phyloP scores from a whole-genome alignment of 148 eudicot genomes.

The Amaranthus hypochondriacus region DNA sequence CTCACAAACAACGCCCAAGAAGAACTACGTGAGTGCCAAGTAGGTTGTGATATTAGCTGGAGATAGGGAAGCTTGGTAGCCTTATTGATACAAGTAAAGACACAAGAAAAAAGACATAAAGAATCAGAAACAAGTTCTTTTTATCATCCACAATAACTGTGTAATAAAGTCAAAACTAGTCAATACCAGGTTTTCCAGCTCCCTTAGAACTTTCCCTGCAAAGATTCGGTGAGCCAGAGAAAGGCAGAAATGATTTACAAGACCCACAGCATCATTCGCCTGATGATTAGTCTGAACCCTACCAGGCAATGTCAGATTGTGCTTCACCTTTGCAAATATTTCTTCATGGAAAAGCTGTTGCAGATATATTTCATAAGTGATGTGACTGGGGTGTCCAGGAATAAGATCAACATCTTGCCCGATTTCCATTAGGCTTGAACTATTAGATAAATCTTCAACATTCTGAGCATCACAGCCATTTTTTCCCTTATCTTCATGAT shows the following conservation, averaged over 20 bases:
- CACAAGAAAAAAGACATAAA: slow-evolving; percentile 6
- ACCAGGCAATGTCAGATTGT: slow-evolving; percentile 33
- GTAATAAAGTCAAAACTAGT: slow-evolving; percentile 4
- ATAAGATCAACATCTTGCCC: slow-evolving; percentile 26
- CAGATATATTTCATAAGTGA: slow-evolving; percentile 65
- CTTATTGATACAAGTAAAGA: slow-evolving; percentile 30
- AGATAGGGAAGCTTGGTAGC: slow-evolving; percentile 68
- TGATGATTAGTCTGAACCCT: slow-evolving; percentile 43
- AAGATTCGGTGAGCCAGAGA: slow-evolving; percentile 89
- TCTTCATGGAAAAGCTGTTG: slow-evolving; percentile 75
- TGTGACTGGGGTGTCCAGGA: slow-evolving; percentile 47
- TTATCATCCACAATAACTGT: neutral
- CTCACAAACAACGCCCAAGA: slow-evolving; percentile 77
- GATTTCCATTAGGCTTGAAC: slow-evolving; percentile 31
- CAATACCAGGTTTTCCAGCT: slow-evolving; percentile 77
- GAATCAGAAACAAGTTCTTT: neutral
- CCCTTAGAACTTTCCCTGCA: slow-evolving; percentile 62
- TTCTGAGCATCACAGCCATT: slow-evolving; percentile 31
- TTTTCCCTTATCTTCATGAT: slow-evolving; percentile 35
- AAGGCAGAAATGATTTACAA: slow-evolving; percentile 87
- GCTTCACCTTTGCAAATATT: slow-evolving; percentile 59
- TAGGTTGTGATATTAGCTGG: slow-evolving; percentile 74
- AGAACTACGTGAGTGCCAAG: slow-evolving; percentile 91
- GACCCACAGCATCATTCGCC: slow-evolving; percentile 52
- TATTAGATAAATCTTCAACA: slow-evolving; percentile 43